These are phyloP conservation scores for Penicillium dipodomyicola DNA, from an alignment of 495 filamentous ascomycete species.

Conservation along the genomic window DNA sequence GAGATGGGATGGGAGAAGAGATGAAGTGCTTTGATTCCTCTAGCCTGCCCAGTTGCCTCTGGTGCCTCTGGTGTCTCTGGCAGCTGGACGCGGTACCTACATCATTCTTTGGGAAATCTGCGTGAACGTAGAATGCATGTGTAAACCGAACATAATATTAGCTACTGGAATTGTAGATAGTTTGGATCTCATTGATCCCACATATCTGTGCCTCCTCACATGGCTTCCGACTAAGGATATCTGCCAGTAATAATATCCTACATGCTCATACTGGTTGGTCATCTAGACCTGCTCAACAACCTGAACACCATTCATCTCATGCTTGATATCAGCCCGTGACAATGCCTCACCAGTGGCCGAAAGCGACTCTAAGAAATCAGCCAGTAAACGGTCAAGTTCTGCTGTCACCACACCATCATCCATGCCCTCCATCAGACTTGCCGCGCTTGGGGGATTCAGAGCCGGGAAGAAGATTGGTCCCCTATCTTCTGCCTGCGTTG, in stretches of 20 bases:
- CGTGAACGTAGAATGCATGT: background rate
- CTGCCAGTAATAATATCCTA: background rate
- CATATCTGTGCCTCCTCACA: background rate
- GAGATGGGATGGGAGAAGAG: background rate
- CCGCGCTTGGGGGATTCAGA: constrained; percentile 33
- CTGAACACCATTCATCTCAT: constrained; percentile 10
- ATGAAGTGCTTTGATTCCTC: background rate
- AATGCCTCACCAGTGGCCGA: constrained; percentile 37
- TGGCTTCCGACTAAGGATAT: background rate
- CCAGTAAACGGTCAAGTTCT: constrained; percentile 42
- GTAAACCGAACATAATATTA: background rate
- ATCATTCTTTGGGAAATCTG: background rate
- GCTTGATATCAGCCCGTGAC: constrained; percentile 16
- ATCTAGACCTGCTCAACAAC: constrained; percentile 14
- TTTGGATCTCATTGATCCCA: background rate
- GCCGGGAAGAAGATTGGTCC: constrained; percentile 32
- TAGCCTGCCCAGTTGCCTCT: background rate
- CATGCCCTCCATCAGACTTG: constrained; percentile 36
- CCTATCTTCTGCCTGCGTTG: constrained; percentile 4
- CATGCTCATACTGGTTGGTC: background rate
- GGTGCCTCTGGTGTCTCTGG: too few relatives aligned
- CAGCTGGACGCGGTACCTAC: background rate
- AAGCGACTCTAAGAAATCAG: constrained; percentile 40
- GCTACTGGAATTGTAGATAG: background rate
- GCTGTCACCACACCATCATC: constrained; percentile 32